These are phyloP conservation scores for Staphylotrichum longicolle DNA, from an alignment of 495 filamentous ascomycete species.

Conservation along the genomic window DNA sequence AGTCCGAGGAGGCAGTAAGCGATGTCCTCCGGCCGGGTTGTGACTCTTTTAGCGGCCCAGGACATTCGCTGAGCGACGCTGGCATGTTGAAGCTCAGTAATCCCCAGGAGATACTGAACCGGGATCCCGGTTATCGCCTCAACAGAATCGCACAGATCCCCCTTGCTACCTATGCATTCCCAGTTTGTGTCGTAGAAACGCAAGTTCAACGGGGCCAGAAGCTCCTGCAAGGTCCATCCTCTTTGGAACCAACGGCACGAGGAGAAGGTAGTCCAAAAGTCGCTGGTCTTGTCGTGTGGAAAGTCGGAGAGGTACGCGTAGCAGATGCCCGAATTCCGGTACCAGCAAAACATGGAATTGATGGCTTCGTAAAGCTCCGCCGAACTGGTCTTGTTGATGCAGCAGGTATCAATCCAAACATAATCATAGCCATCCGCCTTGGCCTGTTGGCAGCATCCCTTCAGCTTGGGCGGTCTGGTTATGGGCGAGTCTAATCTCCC, in stretches of 20 bases:
- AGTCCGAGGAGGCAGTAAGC: slow-evolving; percentile 41
- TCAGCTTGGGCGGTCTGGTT: slow-evolving; percentile 11
- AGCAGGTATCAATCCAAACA: slow-evolving; percentile 38
- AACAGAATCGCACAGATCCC: slow-evolving; percentile 1
- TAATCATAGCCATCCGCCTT: slow-evolving; percentile 14
- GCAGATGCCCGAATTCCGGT: slow-evolving; percentile 31
- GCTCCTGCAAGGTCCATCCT: slow-evolving; percentile 47
- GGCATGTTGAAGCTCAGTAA: neutral
- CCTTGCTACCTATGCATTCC: slow-evolving; percentile 30
- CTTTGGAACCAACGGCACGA: slow-evolving; percentile 39
- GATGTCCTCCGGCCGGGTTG: slow-evolving; percentile 33
- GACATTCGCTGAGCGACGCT: slow-evolving; percentile 39
- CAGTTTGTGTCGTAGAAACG: slow-evolving; percentile 35
- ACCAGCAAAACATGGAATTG: slow-evolving; percentile 46
- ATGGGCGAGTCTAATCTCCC: slow-evolving; percentile 1
- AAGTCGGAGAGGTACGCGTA: slow-evolving; percentile 36
- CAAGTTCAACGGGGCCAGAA: slow-evolving; percentile 34
- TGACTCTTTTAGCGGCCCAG: slow-evolving; percentile 35
- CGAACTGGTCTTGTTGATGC: slow-evolving; percentile 36
- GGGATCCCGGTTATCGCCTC: slow-evolving; percentile 32
- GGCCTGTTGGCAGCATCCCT: slow-evolving; percentile 11
- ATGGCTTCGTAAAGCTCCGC: too few relatives aligned
- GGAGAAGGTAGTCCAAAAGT: too few relatives aligned
- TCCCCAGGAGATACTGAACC: slow-evolving; percentile 3
- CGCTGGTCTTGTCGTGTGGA: too few relatives aligned